Evolutionary conservation across 139 green algal species (phyloP), one percentile per base, ranked within the genome.

Genomic region (Deuterostichococcus epilithicus): DNA sequence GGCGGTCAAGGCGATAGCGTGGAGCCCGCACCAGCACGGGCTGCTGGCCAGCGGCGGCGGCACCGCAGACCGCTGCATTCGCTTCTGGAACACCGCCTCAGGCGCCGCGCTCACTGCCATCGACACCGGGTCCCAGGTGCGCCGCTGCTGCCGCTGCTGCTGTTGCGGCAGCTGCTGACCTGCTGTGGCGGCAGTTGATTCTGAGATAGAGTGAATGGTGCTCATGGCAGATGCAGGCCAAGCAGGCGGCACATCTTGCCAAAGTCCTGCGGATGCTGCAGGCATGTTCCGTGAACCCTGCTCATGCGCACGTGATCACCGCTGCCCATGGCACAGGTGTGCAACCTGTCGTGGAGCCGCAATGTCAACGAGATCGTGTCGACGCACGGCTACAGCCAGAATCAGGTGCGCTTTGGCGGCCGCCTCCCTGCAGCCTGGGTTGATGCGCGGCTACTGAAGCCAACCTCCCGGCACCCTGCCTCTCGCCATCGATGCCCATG

Each of bases 301-400:
- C n/a, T n/a, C n/a, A 42, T 4, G 5, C 36, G 5, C 26, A 0
- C 15, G 18, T 28, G 18, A 63, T 63, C 13, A 63, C 20, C 3
- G 52, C 52, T 25, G 10, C 22, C 69, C 32, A 1, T 60, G 1
- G 34, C 25, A 22, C 90, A 97, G 86, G 95, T 99, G 32, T 99
- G 95, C 89, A 98, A 98, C 87, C 85, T 99, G 37, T 86, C 89
- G 8, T 99, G 95, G 95, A 94, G 87, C 71, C 95, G 95, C 68
- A 98, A 98, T 80, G 91, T 95, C 28, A 99, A 99, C 82, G 95
- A 99, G 89, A 88, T 99, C 72, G 95, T 98, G 47, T 94, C 83
- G 79, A 98, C 95, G n/a, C 95, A 99, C 81, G 95, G 95, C 25
- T 99, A 99, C 88, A 92, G 81, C 76, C 94, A 99, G 80, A 99